These are phyloP conservation scores for Solanum hybrid DNA, from an alignment of 305 asterid species.

Conservation along the genomic window DNA sequence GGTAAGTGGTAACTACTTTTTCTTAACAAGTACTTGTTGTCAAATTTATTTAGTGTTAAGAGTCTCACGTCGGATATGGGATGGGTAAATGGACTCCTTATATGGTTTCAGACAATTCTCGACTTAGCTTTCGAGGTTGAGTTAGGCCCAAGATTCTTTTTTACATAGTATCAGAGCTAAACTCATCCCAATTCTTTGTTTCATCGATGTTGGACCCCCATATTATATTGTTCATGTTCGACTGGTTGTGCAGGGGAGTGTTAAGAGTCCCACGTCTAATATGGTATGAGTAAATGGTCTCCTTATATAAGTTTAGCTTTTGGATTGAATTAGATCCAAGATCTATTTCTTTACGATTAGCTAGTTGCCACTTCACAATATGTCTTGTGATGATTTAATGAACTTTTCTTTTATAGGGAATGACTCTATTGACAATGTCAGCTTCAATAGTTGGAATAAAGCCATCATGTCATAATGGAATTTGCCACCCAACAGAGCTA, in stretches of 20 bases:
- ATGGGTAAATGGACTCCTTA: background rate
- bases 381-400: background rate
- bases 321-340: background rate
- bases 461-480: constrained; percentile 23
- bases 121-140: background rate
- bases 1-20: background rate
- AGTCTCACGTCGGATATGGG: background rate
- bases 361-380: background rate
- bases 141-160: background rate
- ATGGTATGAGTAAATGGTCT: background rate
- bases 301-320: background rate
- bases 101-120: background rate
- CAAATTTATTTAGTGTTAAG: background rate
- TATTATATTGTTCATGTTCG: background rate
- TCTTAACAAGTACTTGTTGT: background rate
- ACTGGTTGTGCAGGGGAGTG: background rate
- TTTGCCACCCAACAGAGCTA: constrained; percentile 27
- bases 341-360: background rate
- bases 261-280: background rate
- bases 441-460: constrained; percentile 37
- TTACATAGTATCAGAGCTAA: background rate
- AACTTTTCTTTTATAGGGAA: constrained; percentile 7
- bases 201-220: background rate
- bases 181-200: background rate
- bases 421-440: constrained; percentile 38